Evolutionary conservation across 768 basidiomycete genomes (phyloP), one percentile per base, ranked within the genome.

Genomic region (Baorangia bicolor): DNA sequence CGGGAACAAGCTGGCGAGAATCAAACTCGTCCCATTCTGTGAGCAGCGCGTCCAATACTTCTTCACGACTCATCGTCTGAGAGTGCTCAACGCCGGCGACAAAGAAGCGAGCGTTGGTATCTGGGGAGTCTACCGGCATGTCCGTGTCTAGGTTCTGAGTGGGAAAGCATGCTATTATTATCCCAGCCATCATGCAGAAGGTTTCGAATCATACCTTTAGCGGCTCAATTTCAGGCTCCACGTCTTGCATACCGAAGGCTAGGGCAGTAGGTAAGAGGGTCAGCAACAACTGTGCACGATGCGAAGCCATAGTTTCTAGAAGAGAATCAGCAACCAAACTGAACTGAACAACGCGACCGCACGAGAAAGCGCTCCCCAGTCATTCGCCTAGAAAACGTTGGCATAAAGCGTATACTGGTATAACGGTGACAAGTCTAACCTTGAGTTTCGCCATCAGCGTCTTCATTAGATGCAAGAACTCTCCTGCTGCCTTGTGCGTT

Each of bases 391-490:
- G 28, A 49, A 58, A 34, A 5, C 9, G 25, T 63, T 9, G 60
- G 43, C 18, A 46, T 53, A n/a, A 18, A 3, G 5, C 5, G 4
- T 12, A 5, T n/a, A n/a, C 0, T 14, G 3, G 20, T n/a, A 43
- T n/a, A 43, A 23, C 3, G 9, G 11, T 2, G 21, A 38, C 21
- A 51, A n/a, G 23, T 28, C 55, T 44, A 35, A 81, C 84, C 76
- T 85, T 85, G 51, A 86, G 67, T 56, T 86, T 86, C 7, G 84
- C 85, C 84, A 86, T 86, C 45, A 86, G 58, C 0, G 81, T 81
- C 67, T 86, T 86, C 60, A 86, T 68, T 0, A 78, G 77, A 35
- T 78, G 77, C 18, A 85, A 65, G 60, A 86, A 86, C 51, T 81
- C 75, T 27, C 79, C 78, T 0, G 81, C 84, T 0, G 75, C 72